Percentiles rank a stretch among this genome's conserved stretches.
phyloP scores from a whole-genome alignment of 2,329 filamentous ascomycete genomes.

The Nigrospora osmanthi region DNA sequence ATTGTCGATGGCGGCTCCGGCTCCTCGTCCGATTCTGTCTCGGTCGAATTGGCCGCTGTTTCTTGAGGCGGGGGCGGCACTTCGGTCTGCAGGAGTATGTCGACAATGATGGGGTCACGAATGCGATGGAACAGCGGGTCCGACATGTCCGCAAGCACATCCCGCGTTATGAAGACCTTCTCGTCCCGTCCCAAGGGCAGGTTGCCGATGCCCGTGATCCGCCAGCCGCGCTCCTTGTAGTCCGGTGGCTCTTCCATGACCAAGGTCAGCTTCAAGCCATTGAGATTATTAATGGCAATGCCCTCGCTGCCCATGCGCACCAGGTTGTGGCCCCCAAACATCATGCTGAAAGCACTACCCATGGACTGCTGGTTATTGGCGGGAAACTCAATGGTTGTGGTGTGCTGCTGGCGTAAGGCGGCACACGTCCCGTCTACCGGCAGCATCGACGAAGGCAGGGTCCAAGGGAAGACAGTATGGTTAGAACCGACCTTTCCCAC shows the following conservation, averaged over 20 bases:
- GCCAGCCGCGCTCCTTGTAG: constrained; percentile 43
- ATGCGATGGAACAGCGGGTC: constrained; percentile 81
- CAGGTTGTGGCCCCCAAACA: constrained; percentile 39
- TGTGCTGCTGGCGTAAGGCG: constrained; percentile 60
- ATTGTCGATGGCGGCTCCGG: constrained; percentile 15
- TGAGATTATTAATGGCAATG: constrained; percentile 42
- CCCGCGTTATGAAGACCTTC: constrained; percentile 70
- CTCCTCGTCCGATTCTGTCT: constrained; percentile 17
- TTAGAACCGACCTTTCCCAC: constrained; percentile 46
- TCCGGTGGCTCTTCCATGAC: constrained; percentile 49
- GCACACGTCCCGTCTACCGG: constrained; percentile 72
- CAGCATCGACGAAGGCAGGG: constrained; percentile 67
- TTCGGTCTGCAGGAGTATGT: constrained; percentile 58
- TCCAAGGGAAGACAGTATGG: constrained; percentile 89
- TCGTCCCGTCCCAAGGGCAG: constrained; percentile 81
- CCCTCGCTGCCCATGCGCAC: constrained; percentile 35
- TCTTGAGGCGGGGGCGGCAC: constrained; percentile 5
- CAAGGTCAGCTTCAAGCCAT: constrained; percentile 57
- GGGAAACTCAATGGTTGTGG: constrained; percentile 61
- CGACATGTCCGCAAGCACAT: constrained; percentile 66
- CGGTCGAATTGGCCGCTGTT: constrained; percentile 12
- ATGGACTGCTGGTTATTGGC: constrained; percentile 32
- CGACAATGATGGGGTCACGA: constrained; percentile 64
- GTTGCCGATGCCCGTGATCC: constrained; percentile 74
- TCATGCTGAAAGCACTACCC: constrained; percentile 34